Evolutionary conservation across 2,329 filamentous ascomycete species (phyloP), one percentile per base, ranked within the genome.

Genomic region (Talaromyces sp.): DNA sequence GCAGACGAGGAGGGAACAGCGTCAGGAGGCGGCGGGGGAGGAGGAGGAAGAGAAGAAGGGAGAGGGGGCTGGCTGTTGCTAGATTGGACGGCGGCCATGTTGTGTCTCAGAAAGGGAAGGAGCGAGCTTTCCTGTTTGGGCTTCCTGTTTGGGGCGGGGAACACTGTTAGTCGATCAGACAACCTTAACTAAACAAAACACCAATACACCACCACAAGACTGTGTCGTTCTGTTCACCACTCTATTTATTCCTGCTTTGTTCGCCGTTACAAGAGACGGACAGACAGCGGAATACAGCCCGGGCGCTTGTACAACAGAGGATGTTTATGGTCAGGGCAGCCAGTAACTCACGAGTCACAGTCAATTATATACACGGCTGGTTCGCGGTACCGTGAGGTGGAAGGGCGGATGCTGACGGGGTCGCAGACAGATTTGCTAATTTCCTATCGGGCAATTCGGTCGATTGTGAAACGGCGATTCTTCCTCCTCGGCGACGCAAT

Each of bases 11-110:
- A 50, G 9, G 52, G 35, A n/a, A 58, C 27, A 22, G 60, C 47
- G 11, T 62, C 60, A 22, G 60, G 47, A 35, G 60, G 60, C 17
- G 60, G 60, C 3, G 60, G 45, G 3, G 47, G 52, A 9, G 47
- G 52, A 7, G 50, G 50, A 37, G 50, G 31, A 25, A 10, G 3
- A 52, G 50, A 54, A 39, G 61, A 54, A 27, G 52, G 64, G 67
- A 73, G 75, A 69, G 75, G 73, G 59, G 62, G 68, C 31, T 71
- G 65, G 37, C 56, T 61, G 27, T 62, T 71, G 65, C 75, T 73
- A 50, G 78, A 77, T 70, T 76, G 70, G 65, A 72, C 73, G 62
- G 74, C 61, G 54, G 74, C 71, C 77, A 79, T 79, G 67, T 7
- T 19, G 27, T 56, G 52, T 56, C 50, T 56, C 31, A 37, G 31